Evolutionary conservation across 2,329 filamentous ascomycete genomes (phyloP).

Genomic region (Penicillium verrucosum): DNA sequence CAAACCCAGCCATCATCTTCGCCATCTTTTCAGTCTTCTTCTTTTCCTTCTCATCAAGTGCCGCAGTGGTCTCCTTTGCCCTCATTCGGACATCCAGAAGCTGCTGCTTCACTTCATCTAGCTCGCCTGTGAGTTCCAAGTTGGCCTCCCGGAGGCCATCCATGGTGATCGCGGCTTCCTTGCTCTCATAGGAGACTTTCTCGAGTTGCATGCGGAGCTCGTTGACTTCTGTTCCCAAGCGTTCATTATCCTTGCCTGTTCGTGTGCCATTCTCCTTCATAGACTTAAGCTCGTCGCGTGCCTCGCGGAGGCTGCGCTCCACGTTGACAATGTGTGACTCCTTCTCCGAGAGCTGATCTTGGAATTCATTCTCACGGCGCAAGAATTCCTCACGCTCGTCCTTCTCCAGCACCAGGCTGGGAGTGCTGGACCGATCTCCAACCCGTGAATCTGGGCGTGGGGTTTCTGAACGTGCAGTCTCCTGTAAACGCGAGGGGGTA

Average conservation of each 20-base stretch:
- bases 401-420: slow-evolving; percentile 84
- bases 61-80: slow-evolving; percentile 85
- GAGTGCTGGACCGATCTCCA: slow-evolving; percentile 81
- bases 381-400: slow-evolving; percentile 97
- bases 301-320: slow-evolving; percentile 76
- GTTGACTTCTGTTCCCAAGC: slow-evolving; percentile 78
- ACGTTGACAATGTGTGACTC: slow-evolving; percentile 75
- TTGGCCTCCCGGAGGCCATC: slow-evolving; percentile 96
- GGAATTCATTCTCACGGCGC: slow-evolving; percentile 90
- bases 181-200: slow-evolving; percentile 90
- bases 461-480: slow-evolving; percentile 55
- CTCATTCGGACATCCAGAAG: slow-evolving; percentile 95
- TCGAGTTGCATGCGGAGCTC: slow-evolving; percentile 96
- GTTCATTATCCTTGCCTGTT: slow-evolving; percentile 86
- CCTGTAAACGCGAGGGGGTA: slow-evolving; percentile 42
- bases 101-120: slow-evolving; percentile 95
- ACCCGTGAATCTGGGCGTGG: slow-evolving; percentile 62
- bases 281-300: slow-evolving; percentile 78
- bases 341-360: slow-evolving; percentile 92
- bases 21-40: slow-evolving; percentile 99
- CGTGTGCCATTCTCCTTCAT: slow-evolving; percentile 83
- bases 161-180: slow-evolving; percentile 96
- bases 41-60: slow-evolving; percentile 94
- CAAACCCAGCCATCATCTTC: slow-evolving; percentile 99
- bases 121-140: slow-evolving; percentile 80